A percentile compares a stretch with the other conserved stretches of the same genome.
phyloP scores from a whole-genome alignment of 2,329 filamentous ascomycete species.

The Teratosphaeria gauchensis region DNA sequence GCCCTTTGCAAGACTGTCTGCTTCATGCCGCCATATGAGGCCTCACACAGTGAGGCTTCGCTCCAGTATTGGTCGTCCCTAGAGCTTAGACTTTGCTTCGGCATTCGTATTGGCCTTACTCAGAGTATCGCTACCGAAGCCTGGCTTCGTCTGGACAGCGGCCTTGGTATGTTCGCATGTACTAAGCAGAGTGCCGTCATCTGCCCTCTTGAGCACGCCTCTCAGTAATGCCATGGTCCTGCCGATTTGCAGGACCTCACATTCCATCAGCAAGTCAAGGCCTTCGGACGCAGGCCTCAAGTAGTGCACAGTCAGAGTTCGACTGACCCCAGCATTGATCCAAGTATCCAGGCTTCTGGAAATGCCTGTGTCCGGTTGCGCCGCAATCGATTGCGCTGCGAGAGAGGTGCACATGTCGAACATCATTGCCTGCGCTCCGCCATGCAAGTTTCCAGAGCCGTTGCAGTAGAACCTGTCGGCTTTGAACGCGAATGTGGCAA shows the following conservation, averaged over 20 bases:
- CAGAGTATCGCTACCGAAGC: background rate
- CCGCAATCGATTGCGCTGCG: conserved; percentile 18
- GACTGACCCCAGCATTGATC: conserved; percentile 35
- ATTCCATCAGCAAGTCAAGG: conserved; percentile 31
- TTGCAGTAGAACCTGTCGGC: conserved; percentile 40
- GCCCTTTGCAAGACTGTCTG: background rate
- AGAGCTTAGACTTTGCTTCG: background rate
- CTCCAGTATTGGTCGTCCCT: background rate
- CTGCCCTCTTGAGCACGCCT: conserved; percentile 31
- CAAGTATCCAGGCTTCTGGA: conserved; percentile 24
- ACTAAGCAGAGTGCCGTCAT: conserved; percentile 25
- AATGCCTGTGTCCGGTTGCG: conserved; percentile 7
- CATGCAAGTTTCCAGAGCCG: conserved; percentile 41
- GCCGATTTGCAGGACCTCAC: conserved; percentile 36
- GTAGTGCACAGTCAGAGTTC: conserved; percentile 37
- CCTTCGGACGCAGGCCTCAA: conserved; percentile 34
- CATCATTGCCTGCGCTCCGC: conserved; percentile 37
- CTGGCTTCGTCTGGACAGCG: conserved; percentile 13
- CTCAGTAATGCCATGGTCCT: conserved; percentile 31
- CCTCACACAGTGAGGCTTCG: too few species aligned
- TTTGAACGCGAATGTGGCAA: conserved; percentile 34
- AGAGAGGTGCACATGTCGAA: conserved; percentile 43
- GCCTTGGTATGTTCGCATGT: conserved; percentile 29
- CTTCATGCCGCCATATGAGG: too few species aligned
- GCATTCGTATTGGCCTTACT: background rate